Evolutionary conservation across 257 asterid species (phyloP).

Genomic region (Penstemon newberryi): DNA sequence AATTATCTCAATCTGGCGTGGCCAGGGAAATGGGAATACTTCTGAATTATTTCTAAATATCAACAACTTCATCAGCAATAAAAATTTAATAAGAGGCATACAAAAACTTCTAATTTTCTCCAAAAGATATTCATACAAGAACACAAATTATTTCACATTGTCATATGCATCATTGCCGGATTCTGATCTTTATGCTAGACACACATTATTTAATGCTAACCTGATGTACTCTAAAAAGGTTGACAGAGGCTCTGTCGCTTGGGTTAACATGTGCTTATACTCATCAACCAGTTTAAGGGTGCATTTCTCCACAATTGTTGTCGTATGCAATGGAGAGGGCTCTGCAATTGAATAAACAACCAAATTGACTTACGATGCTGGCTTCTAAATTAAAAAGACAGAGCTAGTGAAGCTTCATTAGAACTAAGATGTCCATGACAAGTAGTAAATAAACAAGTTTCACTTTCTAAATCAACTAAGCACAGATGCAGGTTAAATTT

Average conservation of each 20-base stretch:
- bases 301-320: constrained; percentile 97
- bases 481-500: no score
- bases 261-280: constrained; percentile 85
- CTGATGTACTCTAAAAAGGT: constrained; percentile 84
- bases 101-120: background rate
- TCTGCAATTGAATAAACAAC: constrained; percentile 44
- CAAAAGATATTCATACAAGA: constrained; percentile 10
- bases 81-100: background rate
- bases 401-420: no score
- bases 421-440: no score
- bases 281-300: constrained; percentile 90
- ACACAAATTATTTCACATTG: background rate
- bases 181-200: background rate
- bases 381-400: no score
- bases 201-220: constrained; percentile 34
- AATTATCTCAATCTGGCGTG: no score
- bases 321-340: constrained; percentile 92
- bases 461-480: no score
- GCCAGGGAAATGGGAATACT: background rate
- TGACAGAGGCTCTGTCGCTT: constrained; percentile 91
- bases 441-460: no score
- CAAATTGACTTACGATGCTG: no score
- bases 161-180: background rate
- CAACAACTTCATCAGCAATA: background rate
- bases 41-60: background rate